phyloP scores from a whole-genome alignment of 2,329 filamentous ascomycete species.

The Stenocarpella maydis region DNA sequence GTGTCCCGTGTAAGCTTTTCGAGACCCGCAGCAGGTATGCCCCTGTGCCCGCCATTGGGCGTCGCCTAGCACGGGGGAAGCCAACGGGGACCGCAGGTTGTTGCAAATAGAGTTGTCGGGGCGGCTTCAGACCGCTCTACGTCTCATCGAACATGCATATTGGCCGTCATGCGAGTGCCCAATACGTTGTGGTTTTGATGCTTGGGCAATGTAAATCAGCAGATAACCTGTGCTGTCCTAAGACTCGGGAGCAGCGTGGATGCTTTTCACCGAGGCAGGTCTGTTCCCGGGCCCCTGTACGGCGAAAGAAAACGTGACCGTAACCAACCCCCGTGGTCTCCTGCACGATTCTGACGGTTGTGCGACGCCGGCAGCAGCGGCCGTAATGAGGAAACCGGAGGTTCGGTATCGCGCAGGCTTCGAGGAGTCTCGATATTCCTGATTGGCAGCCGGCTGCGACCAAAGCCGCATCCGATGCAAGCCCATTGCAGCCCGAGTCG shows the following conservation, averaged over 20 bases:
- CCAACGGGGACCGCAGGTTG: neutral
- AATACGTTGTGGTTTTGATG: neutral
- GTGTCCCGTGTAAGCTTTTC: slow-evolving; percentile 14
- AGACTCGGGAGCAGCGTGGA: neutral
- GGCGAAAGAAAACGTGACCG: neutral
- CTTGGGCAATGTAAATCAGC: neutral
- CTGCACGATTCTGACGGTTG: slow-evolving; percentile 1
- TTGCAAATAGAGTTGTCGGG: slow-evolving; percentile 8
- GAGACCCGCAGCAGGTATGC: neutral
- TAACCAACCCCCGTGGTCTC: neutral
- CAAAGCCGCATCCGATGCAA: neutral
- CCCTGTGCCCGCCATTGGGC: slow-evolving; percentile 5
- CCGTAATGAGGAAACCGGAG: neutral
- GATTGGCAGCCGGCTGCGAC: neutral
- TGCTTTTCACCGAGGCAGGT: neutral
- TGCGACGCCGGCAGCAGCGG: neutral
- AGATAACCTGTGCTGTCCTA: neutral
- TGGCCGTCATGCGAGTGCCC: neutral
- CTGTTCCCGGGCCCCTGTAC: neutral
- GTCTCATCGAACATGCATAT: neutral
- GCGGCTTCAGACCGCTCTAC: neutral
- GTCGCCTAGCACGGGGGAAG: neutral
- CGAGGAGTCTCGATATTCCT: neutral
- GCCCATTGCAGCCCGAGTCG: neutral
- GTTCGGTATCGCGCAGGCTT: slow-evolving; percentile 12